Evolutionary conservation across 106 monocot species (phyloP).

Genomic region (Phalaenopsis aphrodite): DNA sequence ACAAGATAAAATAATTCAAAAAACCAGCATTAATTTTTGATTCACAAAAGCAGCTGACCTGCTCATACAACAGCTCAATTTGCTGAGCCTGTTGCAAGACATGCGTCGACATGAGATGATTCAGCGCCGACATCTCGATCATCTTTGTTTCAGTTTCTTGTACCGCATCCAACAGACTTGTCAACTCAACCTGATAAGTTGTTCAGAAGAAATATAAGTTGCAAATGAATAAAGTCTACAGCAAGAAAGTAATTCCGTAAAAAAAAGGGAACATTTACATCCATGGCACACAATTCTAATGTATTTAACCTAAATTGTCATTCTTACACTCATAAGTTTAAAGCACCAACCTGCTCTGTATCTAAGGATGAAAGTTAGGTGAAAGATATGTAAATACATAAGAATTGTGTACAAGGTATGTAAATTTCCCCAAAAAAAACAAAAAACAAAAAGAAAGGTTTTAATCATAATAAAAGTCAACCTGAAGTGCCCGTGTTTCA

Average conservation of each 20-base stretch:
- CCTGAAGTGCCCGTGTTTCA: conserved; percentile 83
- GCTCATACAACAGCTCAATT: conserved; percentile 82
- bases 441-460: background rate
- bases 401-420: too few species aligned
- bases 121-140: conserved; percentile 89
- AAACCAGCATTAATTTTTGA: background rate
- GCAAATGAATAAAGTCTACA: background rate
- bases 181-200: conserved; percentile 63
- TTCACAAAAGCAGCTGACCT: conserved; percentile 34
- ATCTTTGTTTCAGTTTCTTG: conserved; percentile 98
- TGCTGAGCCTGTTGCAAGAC: conserved; percentile 92
- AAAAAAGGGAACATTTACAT: too few species aligned
- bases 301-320: too few species aligned
- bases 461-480: conserved; percentile 11
- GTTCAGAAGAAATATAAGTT: background rate
- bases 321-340: too few species aligned
- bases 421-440: too few species aligned
- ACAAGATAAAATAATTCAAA: background rate
- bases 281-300: too few species aligned
- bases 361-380: too few species aligned
- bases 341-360: too few species aligned
- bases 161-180: conserved; percentile 74
- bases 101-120: conserved; percentile 97
- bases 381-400: too few species aligned
- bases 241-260: background rate